Evolutionary conservation across 2,329 filamentous ascomycete genomes (phyloP), one percentile per base, ranked within the genome.

Genomic region (Periconia digitata): DNA sequence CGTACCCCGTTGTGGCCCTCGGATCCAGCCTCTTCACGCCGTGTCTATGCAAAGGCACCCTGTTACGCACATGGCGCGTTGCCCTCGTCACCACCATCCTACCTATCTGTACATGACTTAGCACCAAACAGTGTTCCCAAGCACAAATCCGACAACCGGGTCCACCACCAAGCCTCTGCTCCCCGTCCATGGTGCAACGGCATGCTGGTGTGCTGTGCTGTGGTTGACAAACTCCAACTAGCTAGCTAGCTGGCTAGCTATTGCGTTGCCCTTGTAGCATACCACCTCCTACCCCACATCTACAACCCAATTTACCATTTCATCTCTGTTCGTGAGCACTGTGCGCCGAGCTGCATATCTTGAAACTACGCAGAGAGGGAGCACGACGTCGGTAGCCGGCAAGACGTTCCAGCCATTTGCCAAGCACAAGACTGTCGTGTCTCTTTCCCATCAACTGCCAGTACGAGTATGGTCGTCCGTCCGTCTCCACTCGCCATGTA

Each of bases 101-200:
- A 50, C 56, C 59, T 49, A 55, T n/a, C n/a, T n/a, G n/a, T n/a
- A n/a, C n/a, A n/a, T n/a, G n/a, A n/a, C n/a, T n/a, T n/a, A n/a
- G n/a, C n/a, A 52, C 41, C 50, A 37, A 47, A 54, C 50, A 23
- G 64, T 68, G 59, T 56, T 49, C 69, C 67, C 56, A 53, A 53
- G 60, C 50, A 27, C 54, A 50, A 43, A 57, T 59, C 67, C 67
- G 57, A 56, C 50, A 60, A 70, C 67, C 67, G 54, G 67, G 67
- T 67, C 56, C 54, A 32, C 50, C 44, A 55, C 44, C 47, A 35
- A 67, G 64, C 60, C 24, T 27, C 24, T 27, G n/a, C n/a, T 59
- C 63, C 58, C 57, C 60, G 59, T 67, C 62, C 62, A 50, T 67
- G 58, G 62, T 63, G 61, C 56, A 51, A 61, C 43, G 62, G 54